Conservation (phyloP, 371 early-diverging fungal species). For the Lichtheimia ramosa region DNA sequence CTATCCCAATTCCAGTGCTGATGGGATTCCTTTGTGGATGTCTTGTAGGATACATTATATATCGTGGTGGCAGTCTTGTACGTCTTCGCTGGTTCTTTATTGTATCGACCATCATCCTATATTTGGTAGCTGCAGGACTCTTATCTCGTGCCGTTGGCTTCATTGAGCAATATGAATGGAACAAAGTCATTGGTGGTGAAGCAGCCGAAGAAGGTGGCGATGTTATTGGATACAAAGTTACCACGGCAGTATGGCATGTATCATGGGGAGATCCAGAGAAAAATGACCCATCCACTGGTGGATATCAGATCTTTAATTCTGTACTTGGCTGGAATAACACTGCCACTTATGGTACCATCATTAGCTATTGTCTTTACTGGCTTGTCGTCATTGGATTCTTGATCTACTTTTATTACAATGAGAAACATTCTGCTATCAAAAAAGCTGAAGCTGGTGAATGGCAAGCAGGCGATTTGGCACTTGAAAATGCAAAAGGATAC, state of each 20-base stretch:
- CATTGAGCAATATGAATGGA: conserved; percentile 63
- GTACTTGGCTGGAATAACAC: conserved; percentile 79
- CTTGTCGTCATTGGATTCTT: conserved; percentile 49
- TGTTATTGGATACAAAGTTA: conserved; percentile 37
- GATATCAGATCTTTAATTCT: conserved; percentile 68
- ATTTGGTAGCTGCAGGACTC: conserved; percentile 80
- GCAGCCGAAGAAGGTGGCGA: conserved; percentile 32
- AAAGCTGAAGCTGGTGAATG: conserved; percentile 23
- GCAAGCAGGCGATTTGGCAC: conserved; percentile 3
- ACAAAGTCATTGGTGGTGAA: conserved; percentile 55
- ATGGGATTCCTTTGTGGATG: conserved; percentile 68
- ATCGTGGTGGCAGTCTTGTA: conserved; percentile 70
- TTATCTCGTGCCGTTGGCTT: conserved; percentile 55
- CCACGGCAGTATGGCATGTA: conserved; percentile 38
- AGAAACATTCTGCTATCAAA: conserved; percentile 27
- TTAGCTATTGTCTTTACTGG: conserved; percentile 82
- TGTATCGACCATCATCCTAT: conserved; percentile 66
- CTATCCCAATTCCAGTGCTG: conserved; percentile 80
- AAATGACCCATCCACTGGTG: neutral
- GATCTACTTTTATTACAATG: conserved; percentile 45
- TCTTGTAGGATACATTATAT: conserved; percentile 71
- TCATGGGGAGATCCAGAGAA: conserved; percentile 29
- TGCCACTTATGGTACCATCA: conserved; percentile 71
- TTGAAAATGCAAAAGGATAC: conserved; percentile 8
- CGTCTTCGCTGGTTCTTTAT: conserved; percentile 77